These are phyloP conservation scores for Kazachstania africana DNA, from an alignment of 805 yeast species.

Conservation along the genomic window DNA sequence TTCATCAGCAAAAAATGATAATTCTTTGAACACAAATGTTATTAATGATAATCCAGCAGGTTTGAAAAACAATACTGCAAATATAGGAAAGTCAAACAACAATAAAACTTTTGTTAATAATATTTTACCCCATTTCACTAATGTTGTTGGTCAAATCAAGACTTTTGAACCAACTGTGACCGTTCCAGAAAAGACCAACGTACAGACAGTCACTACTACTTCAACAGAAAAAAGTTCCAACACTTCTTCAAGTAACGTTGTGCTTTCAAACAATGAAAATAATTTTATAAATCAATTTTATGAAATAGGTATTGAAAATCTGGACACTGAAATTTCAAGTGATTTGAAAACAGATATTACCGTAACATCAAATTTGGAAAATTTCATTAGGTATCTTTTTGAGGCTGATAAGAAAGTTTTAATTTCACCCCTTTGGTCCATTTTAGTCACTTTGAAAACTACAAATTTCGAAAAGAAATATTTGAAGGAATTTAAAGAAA, in stretches of 20 bases:
- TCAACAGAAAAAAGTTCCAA: too few relatives aligned
- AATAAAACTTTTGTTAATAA: neutral
- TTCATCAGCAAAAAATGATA: too few relatives aligned
- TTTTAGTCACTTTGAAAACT: constrained; percentile 39
- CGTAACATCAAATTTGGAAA: constrained; percentile 21
- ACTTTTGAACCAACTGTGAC: constrained; percentile 16
- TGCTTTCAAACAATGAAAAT: constrained; percentile 2
- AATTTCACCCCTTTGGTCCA: constrained; percentile 43
- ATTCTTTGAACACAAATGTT: too few relatives aligned
- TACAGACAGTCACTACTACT: constrained; percentile 18
- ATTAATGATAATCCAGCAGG: too few relatives aligned
- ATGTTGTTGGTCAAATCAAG: constrained; percentile 12
- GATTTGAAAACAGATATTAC: constrained; percentile 11
- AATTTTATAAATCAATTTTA: constrained; percentile 15
- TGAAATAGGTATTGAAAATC: constrained; percentile 12
- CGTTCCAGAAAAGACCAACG: constrained; percentile 13
- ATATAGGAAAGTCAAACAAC: too few relatives aligned
- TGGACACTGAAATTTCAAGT: constrained; percentile 3
- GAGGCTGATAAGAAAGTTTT: constrained; percentile 17
- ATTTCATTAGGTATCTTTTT: constrained; percentile 21
- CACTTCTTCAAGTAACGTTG: too few relatives aligned
- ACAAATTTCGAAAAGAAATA: constrained; percentile 35
- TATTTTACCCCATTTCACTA: constrained; percentile 12
- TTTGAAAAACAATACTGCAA: too few relatives aligned
- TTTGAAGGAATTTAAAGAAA: constrained; percentile 37